Evolutionary conservation across 805 yeast species (phyloP), one percentile per base, ranked within the genome.

Genomic region (Saccharomycopsis schoenii): DNA sequence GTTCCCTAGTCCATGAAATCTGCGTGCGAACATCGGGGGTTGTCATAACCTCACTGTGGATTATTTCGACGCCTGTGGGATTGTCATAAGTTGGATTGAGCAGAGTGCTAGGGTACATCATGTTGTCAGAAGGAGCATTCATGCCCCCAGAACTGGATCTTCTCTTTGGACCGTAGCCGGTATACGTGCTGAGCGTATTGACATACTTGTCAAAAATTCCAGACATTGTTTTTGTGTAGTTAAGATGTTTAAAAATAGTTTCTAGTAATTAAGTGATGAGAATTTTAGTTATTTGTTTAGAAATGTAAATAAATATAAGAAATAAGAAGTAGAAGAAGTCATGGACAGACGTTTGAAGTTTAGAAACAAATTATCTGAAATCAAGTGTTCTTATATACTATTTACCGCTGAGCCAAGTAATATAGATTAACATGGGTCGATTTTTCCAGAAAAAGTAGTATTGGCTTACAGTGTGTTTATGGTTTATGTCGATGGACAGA

Each of bases 11-110:
- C 65, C 63, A 64, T 12, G 55, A 19, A 25, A 39, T 19, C 25
- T 62, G 62, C 9, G 65, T 62, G 17, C 65, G 43, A 1, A 62
- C 59, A 54, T 62, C 60, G 21, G 65, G 63, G 5, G 62, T 58
- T 2, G 58, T 56, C n/a, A 39, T 19, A 4, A 50, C 47, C 12
- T 47, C 52, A 6, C 29, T 21, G 9, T 34, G 50, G 56, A 58
- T 21, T 43, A 50, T 34, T 1, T 8, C 14, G 3, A 34, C 11
- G 1, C 29, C 52, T 15, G 2, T 47, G 11, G 52, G 52, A 12
- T 47, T 37, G 2, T 25, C n/a, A 5, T 19, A 34, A 17, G 47
- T 55, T 17, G 42, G 39, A 37, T 36, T 24, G 15, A 24, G 47
- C 57, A 24, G 8, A 55, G 29, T 12, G 41, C 57, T 36, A 12